Conservation (phyloP, 495 filamentous ascomycete species). For the Neurospora discreta region DNA sequence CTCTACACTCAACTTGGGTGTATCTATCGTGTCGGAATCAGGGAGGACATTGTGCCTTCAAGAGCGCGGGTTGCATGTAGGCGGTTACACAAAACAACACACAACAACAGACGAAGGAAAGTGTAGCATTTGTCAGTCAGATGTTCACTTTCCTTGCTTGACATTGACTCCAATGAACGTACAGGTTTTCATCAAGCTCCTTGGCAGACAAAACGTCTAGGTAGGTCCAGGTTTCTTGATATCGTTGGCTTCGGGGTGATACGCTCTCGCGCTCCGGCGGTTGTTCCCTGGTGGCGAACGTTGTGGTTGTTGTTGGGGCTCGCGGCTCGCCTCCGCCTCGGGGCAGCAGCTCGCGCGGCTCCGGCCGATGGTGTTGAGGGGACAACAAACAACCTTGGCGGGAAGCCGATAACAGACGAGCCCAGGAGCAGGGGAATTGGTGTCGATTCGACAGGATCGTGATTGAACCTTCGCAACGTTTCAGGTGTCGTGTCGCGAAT, state of each 20-base stretch:
- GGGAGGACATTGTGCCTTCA: background rate
- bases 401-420: background rate
- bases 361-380: slow-evolving; percentile 1
- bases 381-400: background rate
- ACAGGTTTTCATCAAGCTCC: background rate
- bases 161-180: no score
- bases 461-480: background rate
- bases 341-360: background rate
- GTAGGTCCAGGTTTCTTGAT: background rate
- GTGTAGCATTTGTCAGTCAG: background rate
- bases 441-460: background rate
- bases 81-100: background rate
- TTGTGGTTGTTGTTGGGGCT: background rate
- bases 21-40: no score
- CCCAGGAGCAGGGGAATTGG: background rate
- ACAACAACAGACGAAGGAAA: background rate
- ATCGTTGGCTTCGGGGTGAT: background rate
- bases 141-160: background rate
- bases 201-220: background rate
- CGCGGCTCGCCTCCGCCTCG: background rate
- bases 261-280: background rate
- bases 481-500: background rate
- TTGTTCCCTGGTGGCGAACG: background rate
- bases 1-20: no score
- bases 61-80: background rate